A percentile compares a stretch with the other conserved stretches of the same genome.
These are phyloP conservation scores for Asterionellopsis glacialis DNA, from an alignment of 108 stramenopile genomes.

Conservation along the genomic window DNA sequence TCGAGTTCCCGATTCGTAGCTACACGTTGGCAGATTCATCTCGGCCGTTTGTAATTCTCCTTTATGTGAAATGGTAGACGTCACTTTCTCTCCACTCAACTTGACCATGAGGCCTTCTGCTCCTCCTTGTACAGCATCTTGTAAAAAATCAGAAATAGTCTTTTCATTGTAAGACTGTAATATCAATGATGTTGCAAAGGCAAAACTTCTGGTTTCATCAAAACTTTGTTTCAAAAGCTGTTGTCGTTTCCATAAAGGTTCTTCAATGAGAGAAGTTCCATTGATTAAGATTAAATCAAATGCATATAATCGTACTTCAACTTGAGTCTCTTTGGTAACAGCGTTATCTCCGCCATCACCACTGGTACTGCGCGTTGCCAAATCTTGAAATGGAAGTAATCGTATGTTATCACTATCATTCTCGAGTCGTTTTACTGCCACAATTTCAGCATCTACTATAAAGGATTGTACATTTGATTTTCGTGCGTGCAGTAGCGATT, in stretches of 20 bases:
- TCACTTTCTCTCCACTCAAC: constrained; percentile 19
- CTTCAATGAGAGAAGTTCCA: constrained; percentile 56
- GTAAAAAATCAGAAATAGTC: constrained; percentile 33
- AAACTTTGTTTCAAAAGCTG: constrained; percentile 39
- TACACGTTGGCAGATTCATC: not conserved
- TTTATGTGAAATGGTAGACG: constrained; percentile 6
- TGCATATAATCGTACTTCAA: constrained; percentile 70
- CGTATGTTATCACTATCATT: constrained; percentile 6
- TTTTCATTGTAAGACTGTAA: constrained; percentile 41
- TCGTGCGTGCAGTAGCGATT: constrained; percentile 13
- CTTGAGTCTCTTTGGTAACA: constrained; percentile 3
- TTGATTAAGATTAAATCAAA: constrained; percentile 87
- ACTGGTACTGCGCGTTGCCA: constrained; percentile 35
- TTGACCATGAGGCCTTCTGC: constrained; percentile 91
- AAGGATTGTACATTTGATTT: constrained; percentile 33
- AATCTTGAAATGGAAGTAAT: constrained; percentile 82
- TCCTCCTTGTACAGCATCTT: constrained; percentile 58
- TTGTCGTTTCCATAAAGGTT: constrained; percentile 50
- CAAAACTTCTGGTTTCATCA: constrained; percentile 51
- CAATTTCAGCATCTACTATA: constrained; percentile 85
- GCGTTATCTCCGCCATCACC: constrained; percentile 19
- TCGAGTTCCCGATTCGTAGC: constrained; percentile 41
- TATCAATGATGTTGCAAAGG: constrained; percentile 23
- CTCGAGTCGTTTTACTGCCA: constrained; percentile 58
- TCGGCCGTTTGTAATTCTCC: constrained; percentile 8